Evolutionary conservation across 1,139 yeast genomes (phyloP).

Genomic region (Trichomonascaceae sp.): DNA sequence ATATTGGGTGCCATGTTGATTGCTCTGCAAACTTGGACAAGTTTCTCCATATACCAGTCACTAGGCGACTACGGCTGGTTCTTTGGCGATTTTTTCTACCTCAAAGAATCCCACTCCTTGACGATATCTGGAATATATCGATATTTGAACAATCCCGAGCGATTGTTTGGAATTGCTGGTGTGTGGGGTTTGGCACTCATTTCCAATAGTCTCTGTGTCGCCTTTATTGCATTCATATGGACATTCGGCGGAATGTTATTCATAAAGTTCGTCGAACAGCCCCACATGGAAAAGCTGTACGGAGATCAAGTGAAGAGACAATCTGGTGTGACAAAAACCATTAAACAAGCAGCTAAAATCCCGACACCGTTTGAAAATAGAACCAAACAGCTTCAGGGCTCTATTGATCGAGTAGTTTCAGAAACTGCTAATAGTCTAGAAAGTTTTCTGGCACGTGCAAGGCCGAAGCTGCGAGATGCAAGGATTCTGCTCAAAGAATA

Average conservation of each 20-base stretch:
- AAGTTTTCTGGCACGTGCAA: constrained; percentile 28
- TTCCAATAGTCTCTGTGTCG: constrained; percentile 53
- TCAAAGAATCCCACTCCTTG: constrained; percentile 44
- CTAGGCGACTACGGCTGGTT: constrained; percentile 88
- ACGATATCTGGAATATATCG: constrained; percentile 83
- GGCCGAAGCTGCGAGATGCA: constrained; percentile 29
- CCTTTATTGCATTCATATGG: constrained; percentile 59
- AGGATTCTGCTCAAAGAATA: constrained; percentile 31
- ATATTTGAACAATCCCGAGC: constrained; percentile 80
- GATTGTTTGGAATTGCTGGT: constrained; percentile 75
- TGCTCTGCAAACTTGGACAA: constrained; percentile 65
- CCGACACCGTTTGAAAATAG: constrained; percentile 28
- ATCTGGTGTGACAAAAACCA: constrained; percentile 63
- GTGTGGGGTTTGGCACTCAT: constrained; percentile 73
- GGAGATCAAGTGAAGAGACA: constrained; percentile 48
- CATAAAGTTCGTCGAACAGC: constrained; percentile 69
- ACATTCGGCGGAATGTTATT: constrained; percentile 60
- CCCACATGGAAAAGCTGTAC: constrained; percentile 73
- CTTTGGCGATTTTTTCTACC: constrained; percentile 79
- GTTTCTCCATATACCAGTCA: constrained; percentile 62
- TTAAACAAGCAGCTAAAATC: constrained; percentile 38
- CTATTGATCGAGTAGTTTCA: constrained; percentile 34
- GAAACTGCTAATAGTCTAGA: constrained; percentile 33
- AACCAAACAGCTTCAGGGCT: constrained; percentile 31
- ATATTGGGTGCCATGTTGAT: constrained; percentile 53